These are phyloP conservation scores for Knoxia roxburghii DNA, from an alignment of 257 asterid species.

Conservation along the genomic window DNA sequence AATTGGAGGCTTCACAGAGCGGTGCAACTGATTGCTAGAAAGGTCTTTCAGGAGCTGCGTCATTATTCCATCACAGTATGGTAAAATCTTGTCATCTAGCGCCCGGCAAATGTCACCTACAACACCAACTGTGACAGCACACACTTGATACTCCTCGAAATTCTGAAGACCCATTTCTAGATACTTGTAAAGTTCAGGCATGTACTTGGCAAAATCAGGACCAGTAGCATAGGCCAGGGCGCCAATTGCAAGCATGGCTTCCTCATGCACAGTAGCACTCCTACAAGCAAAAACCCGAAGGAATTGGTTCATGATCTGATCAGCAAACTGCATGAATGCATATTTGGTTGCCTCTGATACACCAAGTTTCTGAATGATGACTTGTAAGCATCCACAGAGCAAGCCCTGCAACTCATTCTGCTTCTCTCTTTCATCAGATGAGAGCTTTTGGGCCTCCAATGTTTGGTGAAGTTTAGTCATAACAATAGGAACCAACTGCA, in stretches of 20 bases:
- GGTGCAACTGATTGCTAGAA: conserved; percentile 73
- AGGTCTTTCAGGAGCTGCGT: conserved; percentile 72
- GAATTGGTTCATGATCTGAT: conserved; percentile 74
- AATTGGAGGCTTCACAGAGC: conserved; percentile 85
- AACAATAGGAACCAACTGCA: conserved; percentile 70
- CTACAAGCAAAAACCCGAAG: conserved; percentile 73
- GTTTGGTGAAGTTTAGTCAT: conserved; percentile 78
- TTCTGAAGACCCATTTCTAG: conserved; percentile 91
- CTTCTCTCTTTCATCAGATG: conserved; percentile 75
- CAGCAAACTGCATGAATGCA: conserved; percentile 67
- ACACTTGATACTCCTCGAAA: conserved; percentile 86
- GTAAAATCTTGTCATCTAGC: conserved; percentile 64
- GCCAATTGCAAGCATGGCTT: conserved; percentile 92
- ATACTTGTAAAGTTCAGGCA: conserved; percentile 79
- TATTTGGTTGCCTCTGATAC: conserved; percentile 53
- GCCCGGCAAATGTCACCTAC: conserved; percentile 92
- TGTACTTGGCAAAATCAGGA: conserved; percentile 60
- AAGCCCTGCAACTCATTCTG: conserved; percentile 76
- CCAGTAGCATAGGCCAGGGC: conserved; percentile 79
- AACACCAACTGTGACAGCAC: conserved; percentile 86
- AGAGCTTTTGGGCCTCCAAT: conserved; percentile 61
- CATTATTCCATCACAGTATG: conserved; percentile 84
- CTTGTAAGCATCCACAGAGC: conserved; percentile 81
- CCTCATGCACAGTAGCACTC: conserved; percentile 87
- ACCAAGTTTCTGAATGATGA: conserved; percentile 70